Conservation (phyloP, 2,329 filamentous ascomycete genomes). For the Trichoderma sp. region DNA sequence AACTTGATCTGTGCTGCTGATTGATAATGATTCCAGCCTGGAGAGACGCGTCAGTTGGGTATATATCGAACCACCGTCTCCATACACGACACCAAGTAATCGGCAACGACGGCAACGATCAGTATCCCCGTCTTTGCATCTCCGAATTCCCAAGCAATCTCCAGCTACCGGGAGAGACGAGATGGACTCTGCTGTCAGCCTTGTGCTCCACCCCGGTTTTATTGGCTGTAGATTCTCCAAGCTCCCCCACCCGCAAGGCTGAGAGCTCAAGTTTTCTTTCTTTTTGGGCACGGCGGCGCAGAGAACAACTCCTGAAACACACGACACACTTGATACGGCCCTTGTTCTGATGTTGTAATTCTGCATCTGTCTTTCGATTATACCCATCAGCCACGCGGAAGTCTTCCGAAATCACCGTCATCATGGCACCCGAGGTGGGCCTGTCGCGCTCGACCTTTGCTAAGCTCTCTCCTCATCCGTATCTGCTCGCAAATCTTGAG, state of each 20-base stretch:
- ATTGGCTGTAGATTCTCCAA: conserved; percentile 12
- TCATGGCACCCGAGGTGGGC: conserved; percentile 37
- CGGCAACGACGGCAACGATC: background rate
- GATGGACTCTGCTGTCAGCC: background rate
- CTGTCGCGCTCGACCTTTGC: conserved; percentile 72
- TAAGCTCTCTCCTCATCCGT: conserved; percentile 84
- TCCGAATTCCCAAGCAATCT: background rate
- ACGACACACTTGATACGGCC: background rate
- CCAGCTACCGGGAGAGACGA: background rate
- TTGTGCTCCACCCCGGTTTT: background rate
- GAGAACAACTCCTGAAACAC: background rate
- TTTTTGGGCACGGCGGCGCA: background rate
- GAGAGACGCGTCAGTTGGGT: background rate
- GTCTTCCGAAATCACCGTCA: conserved; percentile 23
- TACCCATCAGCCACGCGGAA: background rate
- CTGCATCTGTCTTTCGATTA: background rate
- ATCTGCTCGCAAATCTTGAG: conserved; percentile 83
- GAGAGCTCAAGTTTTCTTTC: conserved; percentile 26
- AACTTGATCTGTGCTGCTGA: background rate
- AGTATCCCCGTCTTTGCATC: background rate
- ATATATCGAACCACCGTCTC: background rate
- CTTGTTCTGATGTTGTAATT: background rate
- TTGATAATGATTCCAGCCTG: background rate
- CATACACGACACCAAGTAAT: background rate
- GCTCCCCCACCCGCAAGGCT: conserved; percentile 26